Percentiles rank a stretch among this genome's conserved stretches.
Evolutionary conservation across 257 asterid species (phyloP).

Genomic region (Solanum medicagineum): DNA sequence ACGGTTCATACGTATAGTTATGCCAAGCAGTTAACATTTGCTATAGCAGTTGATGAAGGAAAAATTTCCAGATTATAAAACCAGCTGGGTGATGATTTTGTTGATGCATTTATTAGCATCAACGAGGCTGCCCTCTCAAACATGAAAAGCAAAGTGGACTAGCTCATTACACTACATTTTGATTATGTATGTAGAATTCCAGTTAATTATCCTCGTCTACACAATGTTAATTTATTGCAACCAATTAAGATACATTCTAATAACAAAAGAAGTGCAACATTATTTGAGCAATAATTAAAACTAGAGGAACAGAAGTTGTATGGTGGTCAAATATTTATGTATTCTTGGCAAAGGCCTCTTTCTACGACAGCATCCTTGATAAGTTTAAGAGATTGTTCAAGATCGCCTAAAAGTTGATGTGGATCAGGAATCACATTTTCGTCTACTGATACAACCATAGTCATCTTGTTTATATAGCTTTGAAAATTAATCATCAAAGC

Average conservation of each 20-base stretch:
- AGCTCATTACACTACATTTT: background rate
- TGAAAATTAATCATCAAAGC: conserved; percentile 20
- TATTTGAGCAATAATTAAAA: no score
- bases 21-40: background rate
- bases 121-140: background rate
- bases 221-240: no score
- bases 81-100: background rate
- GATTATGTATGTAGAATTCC: no score
- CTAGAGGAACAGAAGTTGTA: no score
- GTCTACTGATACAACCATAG: conserved; percentile 18
- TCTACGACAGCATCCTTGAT: conserved; percentile 14
- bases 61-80: background rate
- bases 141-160: background rate
- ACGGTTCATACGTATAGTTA: background rate
- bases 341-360: background rate
- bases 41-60: background rate
- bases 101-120: background rate
- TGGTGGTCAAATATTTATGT: background rate
- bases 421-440: conserved; percentile 28
- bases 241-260: no score
- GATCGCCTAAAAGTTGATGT: conserved; percentile 11
- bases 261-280: no score
- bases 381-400: conserved; percentile 14
- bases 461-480: conserved; percentile 19
- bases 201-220: background rate